Evolutionary conservation across 2,329 filamentous ascomycete species (phyloP).

Genomic region (Parasarocladium wereldwijsianum): DNA sequence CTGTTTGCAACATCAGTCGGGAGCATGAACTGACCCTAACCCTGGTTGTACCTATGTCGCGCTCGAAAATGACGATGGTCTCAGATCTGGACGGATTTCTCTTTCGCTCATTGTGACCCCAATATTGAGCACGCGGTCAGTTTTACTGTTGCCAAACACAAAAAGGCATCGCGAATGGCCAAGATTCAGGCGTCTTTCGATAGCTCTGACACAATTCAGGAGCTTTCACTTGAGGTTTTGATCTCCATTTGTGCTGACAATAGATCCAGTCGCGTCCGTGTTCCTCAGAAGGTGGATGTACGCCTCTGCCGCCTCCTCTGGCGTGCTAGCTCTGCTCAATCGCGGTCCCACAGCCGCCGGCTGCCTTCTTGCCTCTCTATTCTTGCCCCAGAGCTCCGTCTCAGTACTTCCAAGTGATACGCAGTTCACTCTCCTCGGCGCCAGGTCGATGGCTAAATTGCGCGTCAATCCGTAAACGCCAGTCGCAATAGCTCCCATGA

Average conservation of each 20-base stretch:
- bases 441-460: constrained; percentile 46
- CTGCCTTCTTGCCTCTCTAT: constrained; percentile 2
- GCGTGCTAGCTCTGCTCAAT: constrained; percentile 13
- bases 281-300: constrained; percentile 29
- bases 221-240: neutral
- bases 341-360: constrained; percentile 1
- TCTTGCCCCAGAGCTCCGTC: constrained; percentile 24
- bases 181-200: no score
- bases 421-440: constrained; percentile 47
- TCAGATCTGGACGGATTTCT: no score
- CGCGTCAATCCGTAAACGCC: constrained; percentile 37
- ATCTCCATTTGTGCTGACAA: constrained; percentile 1
- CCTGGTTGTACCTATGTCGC: no score
- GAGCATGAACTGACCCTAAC: no score
- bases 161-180: no score
- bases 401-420: constrained; percentile 40
- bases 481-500: constrained; percentile 31
- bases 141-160: no score
- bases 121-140: no score
- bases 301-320: constrained; percentile 26
- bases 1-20: no score
- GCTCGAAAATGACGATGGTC: no score
- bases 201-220: no score
- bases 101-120: no score
- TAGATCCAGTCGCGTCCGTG: constrained; percentile 4